phyloP scores from a whole-genome alignment of 2,329 filamentous ascomycete species.

The Aspergillus persii region DNA sequence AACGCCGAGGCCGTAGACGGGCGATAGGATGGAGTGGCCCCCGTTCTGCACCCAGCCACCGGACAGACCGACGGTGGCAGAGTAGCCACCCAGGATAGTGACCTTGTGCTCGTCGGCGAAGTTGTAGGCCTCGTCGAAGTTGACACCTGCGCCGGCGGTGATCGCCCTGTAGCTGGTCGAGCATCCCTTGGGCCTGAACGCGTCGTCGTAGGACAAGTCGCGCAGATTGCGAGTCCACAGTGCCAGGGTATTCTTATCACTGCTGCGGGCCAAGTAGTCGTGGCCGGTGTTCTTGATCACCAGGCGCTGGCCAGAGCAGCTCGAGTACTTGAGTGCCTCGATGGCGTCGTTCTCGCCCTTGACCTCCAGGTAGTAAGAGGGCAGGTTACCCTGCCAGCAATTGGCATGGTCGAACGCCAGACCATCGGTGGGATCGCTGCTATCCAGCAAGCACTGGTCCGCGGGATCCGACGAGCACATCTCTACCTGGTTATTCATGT shows the following conservation, averaged over 20 bases:
- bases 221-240: slow-evolving; percentile 46
- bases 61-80: slow-evolving; percentile 47
- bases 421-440: slow-evolving; percentile 11
- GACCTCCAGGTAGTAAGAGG: slow-evolving; percentile 12
- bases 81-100: slow-evolving; percentile 11
- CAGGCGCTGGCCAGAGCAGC: slow-evolving; percentile 33
- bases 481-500: slow-evolving; percentile 23
- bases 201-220: slow-evolving; percentile 25
- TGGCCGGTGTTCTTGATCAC: slow-evolving; percentile 58
- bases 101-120: slow-evolving; percentile 8
- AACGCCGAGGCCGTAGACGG: slow-evolving; percentile 44
- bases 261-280: slow-evolving; percentile 46
- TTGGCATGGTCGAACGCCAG: slow-evolving; percentile 5
- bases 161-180: slow-evolving; percentile 48
- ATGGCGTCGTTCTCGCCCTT: slow-evolving; percentile 7
- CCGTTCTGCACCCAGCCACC: slow-evolving; percentile 51
- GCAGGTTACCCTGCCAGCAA: slow-evolving; percentile 14
- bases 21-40: slow-evolving; percentile 54
- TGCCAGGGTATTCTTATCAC: slow-evolving; percentile 36
- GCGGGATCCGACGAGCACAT: slow-evolving; percentile 19
- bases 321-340: slow-evolving; percentile 9
- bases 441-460: slow-evolving; percentile 20
- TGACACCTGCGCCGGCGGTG: slow-evolving; percentile 16
- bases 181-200: slow-evolving; percentile 12
- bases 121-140: slow-evolving; percentile 11